Evolutionary conservation across 495 filamentous ascomycete species (phyloP), one percentile per base, ranked within the genome.

Genomic region (Penicillium cosmopolitanum): DNA sequence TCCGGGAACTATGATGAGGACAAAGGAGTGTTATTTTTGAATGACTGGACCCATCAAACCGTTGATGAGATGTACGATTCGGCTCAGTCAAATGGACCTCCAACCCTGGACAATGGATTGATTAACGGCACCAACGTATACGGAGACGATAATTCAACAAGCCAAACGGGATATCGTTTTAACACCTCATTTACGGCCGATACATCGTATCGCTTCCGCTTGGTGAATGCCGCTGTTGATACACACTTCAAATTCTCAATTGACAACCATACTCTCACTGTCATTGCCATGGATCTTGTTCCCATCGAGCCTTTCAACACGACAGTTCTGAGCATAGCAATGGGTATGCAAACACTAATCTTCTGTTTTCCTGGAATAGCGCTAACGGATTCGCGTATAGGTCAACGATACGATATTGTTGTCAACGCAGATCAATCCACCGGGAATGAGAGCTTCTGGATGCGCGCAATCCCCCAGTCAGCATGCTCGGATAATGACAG

Each of bases 361-460:
- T 9, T 31, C 5, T 31, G 28, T 9, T 31, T 8, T 31, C 4
- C 6, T 9, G 28, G 28, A 6, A 31, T 31, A 31, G 28, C 11
- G 77, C 73, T 38, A 34, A 69, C 50, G 51, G 63, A 15, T 73
- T 12, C 38, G 18, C 15, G 4, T 5, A 34, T 21, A 77, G 78
- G 84, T 15, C 87, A 91, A 73, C 81, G 89, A 36, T 88, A 88
- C 71, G 83, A 91, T 58, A 77, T 92, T 16, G 82, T 89, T 59
- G 82, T 92, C 51, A 80, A 82, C 46, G 89, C 87, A n/a, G 76
- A 81, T 53, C 69, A 84, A 58, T 53, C 55, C 19, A 61, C 61
- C 0, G 28, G 51, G 9, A 57, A 60, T n/a, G 55, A 71, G 9
- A 82, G 83, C 66, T 91, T 87, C 74, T 92, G 89, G 89, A 76